phyloP scores from a whole-genome alignment of 768 basidiomycete species.

The Fomitopsis serialis region DNA sequence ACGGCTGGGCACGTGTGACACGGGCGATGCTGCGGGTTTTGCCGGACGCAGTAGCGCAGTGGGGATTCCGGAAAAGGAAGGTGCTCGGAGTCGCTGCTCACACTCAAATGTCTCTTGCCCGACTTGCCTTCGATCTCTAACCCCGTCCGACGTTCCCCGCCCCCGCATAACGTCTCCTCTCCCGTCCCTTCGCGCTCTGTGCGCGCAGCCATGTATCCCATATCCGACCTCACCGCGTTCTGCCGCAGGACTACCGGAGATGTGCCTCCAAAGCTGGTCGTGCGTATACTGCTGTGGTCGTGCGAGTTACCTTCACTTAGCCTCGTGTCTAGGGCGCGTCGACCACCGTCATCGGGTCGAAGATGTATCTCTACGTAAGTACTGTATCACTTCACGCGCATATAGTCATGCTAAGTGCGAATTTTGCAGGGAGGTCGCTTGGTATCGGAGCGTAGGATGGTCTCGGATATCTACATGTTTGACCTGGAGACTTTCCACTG shows the following conservation, averaged over 20 bases:
- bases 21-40: not conserved
- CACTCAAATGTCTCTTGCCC: not conserved
- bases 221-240: conserved; percentile 86
- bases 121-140: not conserved
- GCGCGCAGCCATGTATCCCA: conserved; percentile 55
- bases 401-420: not conserved
- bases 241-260: conserved; percentile 80
- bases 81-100: not conserved
- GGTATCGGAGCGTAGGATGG: conserved; percentile 83
- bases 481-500: conserved; percentile 79
- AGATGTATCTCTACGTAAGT: conserved; percentile 85
- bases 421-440: conserved; percentile 71
- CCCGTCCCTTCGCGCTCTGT: conserved; percentile 3
- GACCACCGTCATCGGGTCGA: conserved; percentile 83
- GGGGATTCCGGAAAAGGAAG: not conserved
- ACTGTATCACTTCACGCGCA: not conserved
- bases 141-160: not conserved
- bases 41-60: not conserved
- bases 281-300: conserved; percentile 32
- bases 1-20: not conserved
- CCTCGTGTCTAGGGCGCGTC: conserved; percentile 63
- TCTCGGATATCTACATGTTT: conserved; percentile 86
- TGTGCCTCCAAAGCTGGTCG: conserved; percentile 85
- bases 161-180: not conserved
- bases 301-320: not conserved